Evolutionary conservation across 768 basidiomycete genomes (phyloP), one percentile per base, ranked within the genome.

Genomic region (Scleroderma bovista): DNA sequence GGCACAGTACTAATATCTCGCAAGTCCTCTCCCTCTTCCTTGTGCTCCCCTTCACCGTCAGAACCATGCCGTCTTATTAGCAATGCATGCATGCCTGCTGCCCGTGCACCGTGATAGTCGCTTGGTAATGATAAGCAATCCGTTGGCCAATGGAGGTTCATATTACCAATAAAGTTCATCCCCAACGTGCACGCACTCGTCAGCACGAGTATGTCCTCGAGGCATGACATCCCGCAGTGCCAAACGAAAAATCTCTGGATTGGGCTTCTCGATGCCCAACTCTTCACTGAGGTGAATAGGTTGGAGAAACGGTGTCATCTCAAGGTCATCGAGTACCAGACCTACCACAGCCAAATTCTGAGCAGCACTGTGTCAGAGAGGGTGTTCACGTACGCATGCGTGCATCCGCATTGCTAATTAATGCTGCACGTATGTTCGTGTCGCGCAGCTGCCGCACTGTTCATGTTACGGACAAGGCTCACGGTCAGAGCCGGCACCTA

Each of bases 381-480:
- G 31, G 13, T 26, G 29, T 12, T 17, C 46, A 69, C 78, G 45
- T 65, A 89, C 88, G 74, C 68, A 88, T 82, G 37, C 89, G 78
- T 34, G 70, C 69, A 63, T 91, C 88, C 2, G 80, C 77, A 60
- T 91, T 91, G 65, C 84, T 87, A 37, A 89, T 67, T 10, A 89
- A 63, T 6, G 79, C 85, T 29, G 78, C 81, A 47, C 58, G 65
- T 32, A 88, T 57, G 19, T 71, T 65, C 49, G 78, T 61, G 16
- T 71, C 61, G 42, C 68, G 72, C 34, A 88, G 66, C 34, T 59
- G 63, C 36, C 67, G 61, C 49, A 83, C 81, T 83, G 57, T 15
- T 15, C 22, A 29, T 29, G 41, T 13, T 9, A 11, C 13, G 26
- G 12, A 13, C 1, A 16, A 15, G 2, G 39, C 22, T 26, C 41